Percentiles rank a stretch among this genome's conserved stretches.
Conservation (phyloP, 805 yeast species). For the Maudiozyma serrabonitensis region DNA sequence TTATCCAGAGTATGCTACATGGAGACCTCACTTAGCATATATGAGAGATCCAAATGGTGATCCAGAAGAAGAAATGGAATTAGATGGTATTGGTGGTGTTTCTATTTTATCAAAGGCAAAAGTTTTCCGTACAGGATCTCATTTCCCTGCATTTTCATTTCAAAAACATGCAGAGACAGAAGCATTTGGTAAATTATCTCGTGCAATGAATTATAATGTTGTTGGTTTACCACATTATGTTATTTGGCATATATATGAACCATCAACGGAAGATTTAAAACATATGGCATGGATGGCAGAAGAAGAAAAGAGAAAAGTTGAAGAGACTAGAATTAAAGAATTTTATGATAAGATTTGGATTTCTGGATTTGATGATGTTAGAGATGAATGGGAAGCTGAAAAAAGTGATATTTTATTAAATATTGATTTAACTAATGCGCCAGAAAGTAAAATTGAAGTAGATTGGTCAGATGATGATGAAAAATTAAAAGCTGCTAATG, state of each 20-base stretch:
- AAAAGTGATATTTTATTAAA: constrained; percentile 64
- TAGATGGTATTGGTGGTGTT: constrained; percentile 97
- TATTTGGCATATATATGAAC: constrained; percentile 95
- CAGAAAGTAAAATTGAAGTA: constrained; percentile 28
- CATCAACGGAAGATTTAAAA: constrained; percentile 80
- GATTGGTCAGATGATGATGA: constrained; percentile 60
- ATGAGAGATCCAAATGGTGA: constrained; percentile 92
- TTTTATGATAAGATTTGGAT: constrained; percentile 67
- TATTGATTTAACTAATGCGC: constrained; percentile 42
- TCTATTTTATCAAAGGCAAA: constrained; percentile 80
- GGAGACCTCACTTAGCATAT: constrained; percentile 96
- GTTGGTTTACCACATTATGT: constrained; percentile 90
- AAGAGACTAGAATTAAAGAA: constrained; percentile 52
- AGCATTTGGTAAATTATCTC: constrained; percentile 86
- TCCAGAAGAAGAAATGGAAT: constrained; percentile 83
- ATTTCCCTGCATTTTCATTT: constrained; percentile 94
- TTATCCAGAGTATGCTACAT: constrained; percentile 91
- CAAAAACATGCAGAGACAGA: constrained; percentile 97
- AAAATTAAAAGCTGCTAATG: not conserved
- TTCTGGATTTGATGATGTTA: constrained; percentile 68
- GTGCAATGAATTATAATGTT: constrained; percentile 78
- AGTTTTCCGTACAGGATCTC: constrained; percentile 81
- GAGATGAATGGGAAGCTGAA: constrained; percentile 64
- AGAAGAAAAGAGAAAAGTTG: constrained; percentile 58
- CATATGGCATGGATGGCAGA: constrained; percentile 86